Conservation (phyloP, 345 rosid species). For the Populus euphratica region DNA sequence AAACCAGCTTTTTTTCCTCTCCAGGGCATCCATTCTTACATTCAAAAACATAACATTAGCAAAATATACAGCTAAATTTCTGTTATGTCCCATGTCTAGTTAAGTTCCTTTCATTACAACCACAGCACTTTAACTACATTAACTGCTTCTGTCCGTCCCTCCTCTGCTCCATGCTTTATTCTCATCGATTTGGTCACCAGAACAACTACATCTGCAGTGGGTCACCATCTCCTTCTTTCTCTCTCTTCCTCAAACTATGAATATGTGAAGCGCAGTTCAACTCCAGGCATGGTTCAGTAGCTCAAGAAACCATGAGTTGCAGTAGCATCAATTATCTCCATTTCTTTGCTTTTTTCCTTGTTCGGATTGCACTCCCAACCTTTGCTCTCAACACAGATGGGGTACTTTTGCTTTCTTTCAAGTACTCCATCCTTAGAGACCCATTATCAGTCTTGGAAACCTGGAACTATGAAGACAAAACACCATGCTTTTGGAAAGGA, state of each 20-base stretch:
- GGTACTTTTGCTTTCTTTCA: slow-evolving; percentile 57
- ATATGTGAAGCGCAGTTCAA: not conserved
- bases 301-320: slow-evolving; percentile 31
- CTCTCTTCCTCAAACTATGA: not conserved
- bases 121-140: not conserved
- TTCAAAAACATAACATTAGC: not conserved
- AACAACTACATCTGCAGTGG: slow-evolving; percentile 59
- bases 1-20: not conserved
- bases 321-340: slow-evolving; percentile 10
- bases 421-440: slow-evolving; percentile 60
- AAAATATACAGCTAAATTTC: not conserved
- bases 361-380: slow-evolving; percentile 33
- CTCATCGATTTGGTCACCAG: slow-evolving; percentile 54
- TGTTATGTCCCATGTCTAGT: not conserved
- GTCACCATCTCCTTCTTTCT: slow-evolving; percentile 45
- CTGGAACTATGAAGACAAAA: slow-evolving; percentile 67
- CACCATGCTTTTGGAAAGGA: slow-evolving; percentile 74
- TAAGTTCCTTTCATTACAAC: not conserved
- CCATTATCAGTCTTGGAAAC: slow-evolving; percentile 48
- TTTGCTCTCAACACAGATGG: slow-evolving; percentile 60
- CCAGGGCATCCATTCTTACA: not conserved
- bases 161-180: slow-evolving; percentile 18
- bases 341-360: slow-evolving; percentile 23
- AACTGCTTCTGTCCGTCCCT: slow-evolving; percentile 17
- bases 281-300: not conserved